A percentile compares a stretch with the other conserved stretches of the same genome.
Evolutionary conservation across 169 alveolate genomes (phyloP).

Genomic region (Plasmodium ovale): DNA sequence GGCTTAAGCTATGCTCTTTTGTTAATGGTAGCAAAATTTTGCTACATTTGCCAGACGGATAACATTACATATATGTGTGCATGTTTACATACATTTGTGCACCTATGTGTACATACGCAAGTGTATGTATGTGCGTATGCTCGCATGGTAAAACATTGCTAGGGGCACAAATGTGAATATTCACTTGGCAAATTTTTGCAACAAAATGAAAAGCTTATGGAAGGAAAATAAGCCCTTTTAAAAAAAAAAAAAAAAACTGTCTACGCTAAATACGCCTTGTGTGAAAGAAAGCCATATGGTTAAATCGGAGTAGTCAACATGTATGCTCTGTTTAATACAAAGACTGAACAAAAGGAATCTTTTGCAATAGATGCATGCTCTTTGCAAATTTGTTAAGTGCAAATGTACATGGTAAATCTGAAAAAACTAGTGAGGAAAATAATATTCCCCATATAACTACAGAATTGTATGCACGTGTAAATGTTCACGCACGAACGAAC

Average conservation of each 20-base stretch:
- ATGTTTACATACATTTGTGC: neutral
- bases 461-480: neutral
- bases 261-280: too few relatives aligned
- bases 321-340: neutral
- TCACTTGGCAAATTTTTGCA: too few relatives aligned
- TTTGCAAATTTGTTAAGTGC: neutral
- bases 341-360: neutral
- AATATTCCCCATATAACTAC: neutral
- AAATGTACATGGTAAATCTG: neutral
- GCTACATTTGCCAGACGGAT: too few relatives aligned
- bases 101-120: neutral
- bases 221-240: too few relatives aligned
- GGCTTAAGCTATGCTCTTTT: too few relatives aligned
- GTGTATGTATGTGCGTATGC: neutral
- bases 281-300: neutral
- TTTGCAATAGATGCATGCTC: neutral
- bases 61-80: neutral
- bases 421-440: neutral
- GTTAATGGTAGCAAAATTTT: too few relatives aligned
- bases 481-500: neutral
- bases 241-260: too few relatives aligned
- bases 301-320: neutral
- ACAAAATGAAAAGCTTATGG: too few relatives aligned
- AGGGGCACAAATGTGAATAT: too few relatives aligned
- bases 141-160: too few relatives aligned